A percentile compares a stretch with the other conserved stretches of the same genome.
Conservation (phyloP, 73 alveolate species). For the Paraurostyla sp. region DNA sequence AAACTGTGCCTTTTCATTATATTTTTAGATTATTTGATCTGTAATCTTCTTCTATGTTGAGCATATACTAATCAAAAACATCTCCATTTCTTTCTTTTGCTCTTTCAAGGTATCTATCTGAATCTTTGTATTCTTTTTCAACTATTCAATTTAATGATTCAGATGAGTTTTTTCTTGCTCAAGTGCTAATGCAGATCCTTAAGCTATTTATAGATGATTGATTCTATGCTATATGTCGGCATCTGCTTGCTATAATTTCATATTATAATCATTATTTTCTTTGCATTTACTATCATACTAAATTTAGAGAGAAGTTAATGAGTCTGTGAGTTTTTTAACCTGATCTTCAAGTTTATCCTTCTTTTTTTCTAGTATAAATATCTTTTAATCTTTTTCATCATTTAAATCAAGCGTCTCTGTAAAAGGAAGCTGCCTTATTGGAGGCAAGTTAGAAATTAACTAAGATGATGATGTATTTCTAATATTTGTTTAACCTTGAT, state of each 20-base stretch:
- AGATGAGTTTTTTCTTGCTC: not conserved
- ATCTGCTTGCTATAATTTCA: not conserved
- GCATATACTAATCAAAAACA: not conserved
- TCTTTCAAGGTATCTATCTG: not conserved
- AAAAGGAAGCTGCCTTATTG: conserved; percentile 18
- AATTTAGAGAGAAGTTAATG: not conserved
- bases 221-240: not conserved
- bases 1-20: not conserved
- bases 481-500: not conserved
- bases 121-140: not conserved
- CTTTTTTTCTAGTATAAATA: not conserved
- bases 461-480: not conserved
- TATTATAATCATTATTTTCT: not conserved
- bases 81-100: not conserved
- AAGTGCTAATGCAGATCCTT: not conserved
- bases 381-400: not conserved
- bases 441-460: too few species aligned
- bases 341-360: not conserved
- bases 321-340: not conserved
- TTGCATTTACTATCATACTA: not conserved
- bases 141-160: not conserved
- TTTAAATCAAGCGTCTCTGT: not conserved
- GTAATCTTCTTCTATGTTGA: not conserved
- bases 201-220: not conserved
- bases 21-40: not conserved